Conservation (phyloP, 2,329 filamentous ascomycete species). For the Colletotrichum gloeosporioides region DNA sequence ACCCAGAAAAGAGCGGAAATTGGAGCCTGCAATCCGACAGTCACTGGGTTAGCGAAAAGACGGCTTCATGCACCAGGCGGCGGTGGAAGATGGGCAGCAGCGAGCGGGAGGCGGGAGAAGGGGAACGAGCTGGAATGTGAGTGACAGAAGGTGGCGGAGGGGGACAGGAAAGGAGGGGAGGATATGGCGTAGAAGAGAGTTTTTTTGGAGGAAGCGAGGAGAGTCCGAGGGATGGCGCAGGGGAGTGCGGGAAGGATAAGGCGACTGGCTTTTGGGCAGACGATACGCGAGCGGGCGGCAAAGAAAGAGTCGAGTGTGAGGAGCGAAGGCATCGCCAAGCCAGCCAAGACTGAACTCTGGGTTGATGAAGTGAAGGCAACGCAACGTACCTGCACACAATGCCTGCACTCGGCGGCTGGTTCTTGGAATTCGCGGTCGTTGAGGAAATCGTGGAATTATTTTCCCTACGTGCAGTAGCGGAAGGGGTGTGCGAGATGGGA, state of each 20-base stretch:
- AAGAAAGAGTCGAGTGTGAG: background rate
- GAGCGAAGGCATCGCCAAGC: background rate
- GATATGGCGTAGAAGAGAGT: conserved; percentile 5
- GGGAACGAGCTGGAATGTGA: conserved; percentile 21
- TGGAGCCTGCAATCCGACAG: conserved; percentile 36
- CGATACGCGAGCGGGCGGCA: conserved; percentile 38
- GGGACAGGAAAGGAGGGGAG: conserved; percentile 12
- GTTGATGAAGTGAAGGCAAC: background rate
- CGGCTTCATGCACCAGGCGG: conserved; percentile 34
- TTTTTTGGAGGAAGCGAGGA: conserved; percentile 31
- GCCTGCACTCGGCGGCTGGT: conserved; percentile 24
- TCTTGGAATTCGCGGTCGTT: conserved; percentile 7
- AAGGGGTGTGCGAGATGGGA: conserved; percentile 7
- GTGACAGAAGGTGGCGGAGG: conserved; percentile 25
- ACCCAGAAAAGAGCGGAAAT: conserved; percentile 32
- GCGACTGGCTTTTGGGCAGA: conserved; percentile 35
- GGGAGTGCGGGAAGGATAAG: conserved; percentile 36
- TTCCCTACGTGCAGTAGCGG: conserved; percentile 5
- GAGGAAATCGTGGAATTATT: conserved; percentile 3
- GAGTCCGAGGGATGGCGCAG: conserved; percentile 21
- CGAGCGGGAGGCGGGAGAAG: conserved; percentile 16
- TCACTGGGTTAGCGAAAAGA: conserved; percentile 19
- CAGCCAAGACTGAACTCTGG: background rate
- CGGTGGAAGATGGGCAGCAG: conserved; percentile 15
- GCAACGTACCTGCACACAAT: conserved; percentile 22